Conservation (phyloP, 176 grass and related monocot genomes). For the Paspalum vaginatum region DNA sequence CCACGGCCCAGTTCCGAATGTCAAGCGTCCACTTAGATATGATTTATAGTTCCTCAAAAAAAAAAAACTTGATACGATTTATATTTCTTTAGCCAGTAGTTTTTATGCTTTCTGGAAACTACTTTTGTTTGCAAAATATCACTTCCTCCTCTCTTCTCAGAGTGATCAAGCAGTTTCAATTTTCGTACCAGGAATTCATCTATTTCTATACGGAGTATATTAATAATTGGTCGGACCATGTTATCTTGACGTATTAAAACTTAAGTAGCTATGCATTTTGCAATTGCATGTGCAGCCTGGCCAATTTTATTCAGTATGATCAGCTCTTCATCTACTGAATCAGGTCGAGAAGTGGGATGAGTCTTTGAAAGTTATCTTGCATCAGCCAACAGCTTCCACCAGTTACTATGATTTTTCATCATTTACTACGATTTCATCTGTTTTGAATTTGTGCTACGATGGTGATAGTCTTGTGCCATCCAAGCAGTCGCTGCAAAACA, state of each 20-base stretch:
- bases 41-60: no score
- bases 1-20: no score
- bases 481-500: no score
- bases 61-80: no score
- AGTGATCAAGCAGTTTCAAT: not conserved
- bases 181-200: not conserved
- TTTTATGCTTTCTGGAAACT: not conserved
- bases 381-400: no score
- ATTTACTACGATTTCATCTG: no score
- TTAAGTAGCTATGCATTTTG: not conserved
- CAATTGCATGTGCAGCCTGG: not conserved
- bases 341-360: no score
- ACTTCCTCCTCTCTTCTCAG: not conserved
- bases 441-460: no score
- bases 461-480: no score
- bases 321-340: not conserved
- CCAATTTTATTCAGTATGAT: conserved; percentile 6
- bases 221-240: not conserved
- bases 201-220: not conserved
- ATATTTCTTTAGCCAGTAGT: not conserved
- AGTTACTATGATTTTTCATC: no score
- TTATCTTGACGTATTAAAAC: not conserved
- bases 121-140: not conserved
- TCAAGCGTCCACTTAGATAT: no score
- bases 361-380: no score